Conservation (phyloP, 495 filamentous ascomycete genomes). For the Astrothelium macrocarpum region DNA sequence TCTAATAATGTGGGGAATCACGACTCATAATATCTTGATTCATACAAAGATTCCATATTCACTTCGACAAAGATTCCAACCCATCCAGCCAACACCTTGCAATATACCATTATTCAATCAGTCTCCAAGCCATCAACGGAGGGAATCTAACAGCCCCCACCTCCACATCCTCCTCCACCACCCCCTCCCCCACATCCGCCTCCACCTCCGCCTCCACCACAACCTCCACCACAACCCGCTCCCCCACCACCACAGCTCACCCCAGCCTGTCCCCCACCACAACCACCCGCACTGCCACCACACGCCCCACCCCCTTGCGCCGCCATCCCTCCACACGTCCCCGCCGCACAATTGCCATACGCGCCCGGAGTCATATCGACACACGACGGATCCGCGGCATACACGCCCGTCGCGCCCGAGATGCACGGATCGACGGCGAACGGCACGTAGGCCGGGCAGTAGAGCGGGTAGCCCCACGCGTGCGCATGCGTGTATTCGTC, state of each 20-base stretch:
- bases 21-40: too few species aligned
- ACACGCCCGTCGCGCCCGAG: conserved; percentile 8
- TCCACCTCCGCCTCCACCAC: conserved; percentile 37
- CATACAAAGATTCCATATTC: too few species aligned
- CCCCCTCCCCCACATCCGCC: conserved; percentile 27
- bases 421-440: conserved; percentile 40
- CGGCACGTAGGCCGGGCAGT: conserved; percentile 44
- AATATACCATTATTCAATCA: too few species aligned
- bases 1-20: too few species aligned
- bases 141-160: too few species aligned
- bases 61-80: too few species aligned
- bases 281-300: conserved; percentile 36
- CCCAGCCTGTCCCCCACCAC: conserved; percentile 31
- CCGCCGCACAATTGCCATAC: conserved; percentile 34
- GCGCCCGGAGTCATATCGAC: conserved; percentile 19
- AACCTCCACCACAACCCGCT: conserved; percentile 33
- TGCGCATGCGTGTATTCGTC: conserved; percentile 47
- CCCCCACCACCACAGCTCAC: conserved; percentile 29
- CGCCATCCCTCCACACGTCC: conserved; percentile 45
- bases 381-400: conserved; percentile 18
- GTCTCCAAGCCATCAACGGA: too few species aligned
- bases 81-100: too few species aligned
- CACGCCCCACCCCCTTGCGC: conserved; percentile 46
- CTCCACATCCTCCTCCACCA: too few species aligned
- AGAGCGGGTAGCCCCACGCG: conserved; percentile 42